Percentiles rank a stretch among this genome's conserved stretches.
Evolutionary conservation across 1,284 basidiomycete species (phyloP).

Genomic region (Coniferiporia sulphurascens): DNA sequence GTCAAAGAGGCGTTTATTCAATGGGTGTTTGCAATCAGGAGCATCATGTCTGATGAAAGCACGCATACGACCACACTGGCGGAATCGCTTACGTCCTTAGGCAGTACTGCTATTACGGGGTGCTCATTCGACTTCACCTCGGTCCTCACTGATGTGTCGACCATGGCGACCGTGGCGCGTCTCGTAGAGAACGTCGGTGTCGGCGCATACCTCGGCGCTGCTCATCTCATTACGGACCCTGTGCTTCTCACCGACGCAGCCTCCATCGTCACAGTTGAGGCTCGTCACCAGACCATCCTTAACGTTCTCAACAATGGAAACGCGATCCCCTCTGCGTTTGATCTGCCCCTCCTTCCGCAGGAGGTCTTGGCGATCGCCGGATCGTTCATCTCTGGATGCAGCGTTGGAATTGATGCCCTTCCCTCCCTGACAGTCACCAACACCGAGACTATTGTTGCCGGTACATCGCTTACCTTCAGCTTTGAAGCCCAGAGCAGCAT

Average conservation of each 20-base stretch:
- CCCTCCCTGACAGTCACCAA: conserved; percentile 60
- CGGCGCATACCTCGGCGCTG: conserved; percentile 74
- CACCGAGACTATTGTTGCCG: conserved; percentile 46
- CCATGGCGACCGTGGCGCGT: conserved; percentile 72
- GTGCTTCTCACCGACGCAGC: conserved; percentile 63
- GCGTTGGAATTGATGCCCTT: conserved; percentile 60
- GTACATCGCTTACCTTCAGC: conserved; percentile 58
- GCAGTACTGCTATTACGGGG: conserved; percentile 45
- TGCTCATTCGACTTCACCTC: conserved; percentile 70
- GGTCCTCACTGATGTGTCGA: conserved; percentile 60
- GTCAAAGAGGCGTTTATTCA: not conserved
- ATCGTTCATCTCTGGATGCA: conserved; percentile 69
- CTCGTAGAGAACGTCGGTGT: conserved; percentile 80
- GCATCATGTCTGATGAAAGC: conserved; percentile 60
- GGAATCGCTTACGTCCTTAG: conserved; percentile 49
- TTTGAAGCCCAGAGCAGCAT: conserved; percentile 52
- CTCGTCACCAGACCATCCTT: conserved; percentile 74
- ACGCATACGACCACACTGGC: conserved; percentile 52
- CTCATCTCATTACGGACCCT: conserved; percentile 60
- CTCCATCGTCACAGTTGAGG: conserved; percentile 77
- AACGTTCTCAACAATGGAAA: conserved; percentile 62
- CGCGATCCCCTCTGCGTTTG: conserved; percentile 64
- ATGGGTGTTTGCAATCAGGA: conserved; percentile 19
- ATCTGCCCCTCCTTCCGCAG: conserved; percentile 60
- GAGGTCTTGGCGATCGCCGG: conserved; percentile 74